phyloP scores from a whole-genome alignment of 768 basidiomycete genomes.

The Boletus rex-veris region DNA sequence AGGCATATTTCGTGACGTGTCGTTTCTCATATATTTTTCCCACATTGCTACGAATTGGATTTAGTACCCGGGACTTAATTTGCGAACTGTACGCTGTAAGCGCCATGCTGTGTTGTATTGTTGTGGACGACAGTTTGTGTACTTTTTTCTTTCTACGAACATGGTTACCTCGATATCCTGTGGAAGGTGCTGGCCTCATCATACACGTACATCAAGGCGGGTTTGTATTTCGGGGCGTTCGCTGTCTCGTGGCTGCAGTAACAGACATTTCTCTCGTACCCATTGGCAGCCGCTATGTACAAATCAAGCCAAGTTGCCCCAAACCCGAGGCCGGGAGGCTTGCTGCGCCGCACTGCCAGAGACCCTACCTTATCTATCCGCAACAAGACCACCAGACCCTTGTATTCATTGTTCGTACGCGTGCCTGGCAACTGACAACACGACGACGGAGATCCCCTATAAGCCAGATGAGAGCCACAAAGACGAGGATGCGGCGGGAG shows the following conservation, averaged over 20 bases:
- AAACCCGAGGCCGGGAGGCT: background rate
- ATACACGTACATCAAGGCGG: background rate
- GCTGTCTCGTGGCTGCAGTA: background rate
- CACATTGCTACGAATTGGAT: background rate
- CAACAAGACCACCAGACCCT: background rate
- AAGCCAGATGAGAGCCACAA: too few relatives aligned
- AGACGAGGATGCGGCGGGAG: too few relatives aligned
- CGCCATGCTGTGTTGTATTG: conserved; percentile 5
- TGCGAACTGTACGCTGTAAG: conserved; percentile 1
- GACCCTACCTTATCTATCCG: background rate
- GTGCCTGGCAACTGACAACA: conserved; percentile 20
- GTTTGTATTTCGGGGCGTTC: background rate
- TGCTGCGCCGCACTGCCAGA: conserved; percentile 5
- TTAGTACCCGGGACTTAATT: background rate
- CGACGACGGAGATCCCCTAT: background rate
- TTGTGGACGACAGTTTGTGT: conserved; percentile 2
- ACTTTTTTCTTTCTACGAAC: background rate
- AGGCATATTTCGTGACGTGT: conserved; percentile 13
- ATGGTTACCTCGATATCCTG: conserved; percentile 7
- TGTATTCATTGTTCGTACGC: background rate
- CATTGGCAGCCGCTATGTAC: background rate
- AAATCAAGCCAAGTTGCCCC: background rate
- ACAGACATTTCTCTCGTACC: background rate
- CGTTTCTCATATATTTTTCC: background rate
- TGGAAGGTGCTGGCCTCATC: background rate